A percentile compares a stretch with the other conserved stretches of the same genome.
Conservation (phyloP, 2,329 filamentous ascomycete genomes). For the Aspergillus nomiae region DNA sequence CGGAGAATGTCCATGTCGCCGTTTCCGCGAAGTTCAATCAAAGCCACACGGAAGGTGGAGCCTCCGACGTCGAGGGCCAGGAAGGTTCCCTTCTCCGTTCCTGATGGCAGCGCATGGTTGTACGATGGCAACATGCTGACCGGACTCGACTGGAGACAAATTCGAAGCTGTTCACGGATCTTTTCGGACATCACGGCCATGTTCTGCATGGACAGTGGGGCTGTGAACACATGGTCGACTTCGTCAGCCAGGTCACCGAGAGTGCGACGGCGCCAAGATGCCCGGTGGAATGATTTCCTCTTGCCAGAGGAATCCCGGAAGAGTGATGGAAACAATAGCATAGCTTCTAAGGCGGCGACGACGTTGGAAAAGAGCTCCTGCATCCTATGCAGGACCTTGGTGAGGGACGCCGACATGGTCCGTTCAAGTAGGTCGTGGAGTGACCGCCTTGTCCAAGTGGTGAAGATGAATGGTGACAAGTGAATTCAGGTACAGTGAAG, state of each 20-base stretch:
- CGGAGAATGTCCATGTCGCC: slow-evolving; percentile 57
- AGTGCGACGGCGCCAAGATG: slow-evolving; percentile 38
- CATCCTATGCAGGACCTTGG: slow-evolving; percentile 43
- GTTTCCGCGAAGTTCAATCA: slow-evolving; percentile 58
- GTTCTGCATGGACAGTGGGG: slow-evolving; percentile 36
- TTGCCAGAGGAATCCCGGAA: slow-evolving; percentile 36
- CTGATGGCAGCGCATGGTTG: slow-evolving; percentile 62
- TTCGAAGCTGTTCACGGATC: slow-evolving; percentile 54
- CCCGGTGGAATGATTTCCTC: slow-evolving; percentile 34
- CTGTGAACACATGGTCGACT: slow-evolving; percentile 39
- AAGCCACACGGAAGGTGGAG: slow-evolving; percentile 65
- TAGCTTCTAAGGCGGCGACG: slow-evolving; percentile 41
- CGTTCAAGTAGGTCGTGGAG: slow-evolving; percentile 1
- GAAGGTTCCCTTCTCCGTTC: slow-evolving; percentile 61
- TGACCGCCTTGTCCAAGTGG: slow-evolving; percentile 7
- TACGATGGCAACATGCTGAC: slow-evolving; percentile 68
- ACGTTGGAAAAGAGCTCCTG: slow-evolving; percentile 45
- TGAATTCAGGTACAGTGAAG: background rate
- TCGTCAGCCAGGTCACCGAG: slow-evolving; percentile 44
- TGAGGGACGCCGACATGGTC: slow-evolving; percentile 39
- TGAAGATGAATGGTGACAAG: slow-evolving; percentile 1
- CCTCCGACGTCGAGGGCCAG: slow-evolving; percentile 66
- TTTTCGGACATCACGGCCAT: slow-evolving; percentile 48
- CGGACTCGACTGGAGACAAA: slow-evolving; percentile 57
- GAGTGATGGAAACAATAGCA: slow-evolving; percentile 44